A percentile compares a stretch with the other conserved stretches of the same genome.
phyloP scores from a whole-genome alignment of 176 grass and related monocot genomes.

The Melocanna baccifera region DNA sequence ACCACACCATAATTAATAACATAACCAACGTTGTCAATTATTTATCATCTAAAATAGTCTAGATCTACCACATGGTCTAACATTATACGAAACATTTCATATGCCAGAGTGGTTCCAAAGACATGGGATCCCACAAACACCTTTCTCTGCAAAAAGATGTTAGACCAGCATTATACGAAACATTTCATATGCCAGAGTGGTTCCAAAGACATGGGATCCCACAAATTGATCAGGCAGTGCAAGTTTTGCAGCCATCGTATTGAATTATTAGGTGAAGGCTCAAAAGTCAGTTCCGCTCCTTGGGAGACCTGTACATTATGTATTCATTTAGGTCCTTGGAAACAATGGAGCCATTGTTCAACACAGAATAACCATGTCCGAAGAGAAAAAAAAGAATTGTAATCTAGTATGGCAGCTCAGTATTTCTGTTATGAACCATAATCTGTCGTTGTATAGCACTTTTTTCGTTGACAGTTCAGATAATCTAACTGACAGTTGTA shows the following conservation, averaged over 20 bases:
- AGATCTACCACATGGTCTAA: no score
- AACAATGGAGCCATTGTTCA: background rate
- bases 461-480: background rate
- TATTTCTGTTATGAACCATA: background rate
- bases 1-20: no score
- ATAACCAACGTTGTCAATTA: no score
- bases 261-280: conserved; percentile 30
- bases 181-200: conserved; percentile 95
- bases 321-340: conserved; percentile 10
- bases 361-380: background rate
- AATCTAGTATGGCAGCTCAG: conserved; percentile 9
- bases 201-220: conserved; percentile 78
- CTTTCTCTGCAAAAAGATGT: conserved; percentile 82
- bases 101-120: no score
- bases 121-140: no score
- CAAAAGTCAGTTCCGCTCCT: background rate
- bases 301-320: conserved; percentile 24
- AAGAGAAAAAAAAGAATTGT: conserved; percentile 6
- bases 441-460: conserved; percentile 31
- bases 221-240: conserved; percentile 22
- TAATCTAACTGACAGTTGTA: conserved; percentile 2
- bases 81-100: no score
- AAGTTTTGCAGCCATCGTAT: conserved; percentile 6
- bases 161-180: conserved; percentile 59
- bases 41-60: no score